Evolutionary conservation across 2,329 filamentous ascomycete species (phyloP), one percentile per base, ranked within the genome.

Genomic region (Lachnellula arida): DNA sequence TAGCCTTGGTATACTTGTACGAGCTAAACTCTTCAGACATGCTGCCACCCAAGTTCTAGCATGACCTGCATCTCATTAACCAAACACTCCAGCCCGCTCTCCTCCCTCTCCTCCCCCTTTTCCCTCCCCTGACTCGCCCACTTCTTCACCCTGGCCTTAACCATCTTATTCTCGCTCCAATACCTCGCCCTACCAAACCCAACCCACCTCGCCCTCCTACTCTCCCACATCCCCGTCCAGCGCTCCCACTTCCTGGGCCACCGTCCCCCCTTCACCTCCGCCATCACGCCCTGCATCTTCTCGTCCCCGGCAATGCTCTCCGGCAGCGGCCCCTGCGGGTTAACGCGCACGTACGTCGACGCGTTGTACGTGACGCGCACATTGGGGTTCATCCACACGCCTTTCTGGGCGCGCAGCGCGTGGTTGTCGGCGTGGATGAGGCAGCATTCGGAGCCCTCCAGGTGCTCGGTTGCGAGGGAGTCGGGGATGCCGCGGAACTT

Each of bases 401-500:
- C 84, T 53, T 74, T 62, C 44, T 63, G 52, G 8, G 17, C 19
- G 2, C 55, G 47, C 8, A 65, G 49, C 15, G 1, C 77, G 1
- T 81, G 81, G 63, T 89, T 90, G 65, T 90, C 87, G 2, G 82
- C 81, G 67, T 90, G 87, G 53, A 90, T 84, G 51, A 92, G 79
- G 70, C 89, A 92, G 74, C 88, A 91, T 71, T 92, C 88, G 14
- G 84, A 88, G n/a, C 78, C 88, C 70, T 92, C 89, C 25, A 91
- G 75, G 65, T 89, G 87, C 25, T 74, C 65, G 7, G 70, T 65
- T 2, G 82, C 82, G 1, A 93, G 79, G 4, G 77, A 78, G 65
- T 89, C 86, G 0, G 81, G 67, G 22, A 88, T 76, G 4, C 78
- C 85, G 9, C 87, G 81, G 70, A 89, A 89, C n/a, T 73, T 75